Conservation (phyloP, 2,329 filamentous ascomycete genomes). For the Xylaria sp. region DNA sequence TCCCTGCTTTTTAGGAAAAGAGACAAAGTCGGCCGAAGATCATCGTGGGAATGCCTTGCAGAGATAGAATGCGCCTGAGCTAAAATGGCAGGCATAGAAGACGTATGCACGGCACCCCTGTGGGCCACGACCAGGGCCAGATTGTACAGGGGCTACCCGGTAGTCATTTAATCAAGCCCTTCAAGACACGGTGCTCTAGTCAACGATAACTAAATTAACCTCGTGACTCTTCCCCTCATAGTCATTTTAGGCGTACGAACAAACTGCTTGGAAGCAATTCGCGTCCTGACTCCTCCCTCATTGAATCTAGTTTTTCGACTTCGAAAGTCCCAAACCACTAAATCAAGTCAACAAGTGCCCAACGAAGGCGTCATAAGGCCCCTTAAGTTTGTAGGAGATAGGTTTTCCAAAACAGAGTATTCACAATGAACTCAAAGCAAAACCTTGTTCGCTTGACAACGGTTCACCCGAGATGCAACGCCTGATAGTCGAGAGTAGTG, state of each 20-base stretch:
- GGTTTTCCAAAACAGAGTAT: constrained; percentile 1
- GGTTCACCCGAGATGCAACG: constrained; percentile 5
- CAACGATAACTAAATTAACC: constrained; percentile 21
- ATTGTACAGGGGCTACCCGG: constrained; percentile 31
- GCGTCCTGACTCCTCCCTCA: background rate
- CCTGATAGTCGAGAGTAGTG: constrained; percentile 14
- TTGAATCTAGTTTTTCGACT: background rate
- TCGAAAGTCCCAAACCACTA: background rate
- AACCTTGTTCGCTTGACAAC: constrained; percentile 6
- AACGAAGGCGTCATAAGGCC: constrained; percentile 1
- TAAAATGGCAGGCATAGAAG: constrained; percentile 33
- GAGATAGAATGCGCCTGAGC: constrained; percentile 36
- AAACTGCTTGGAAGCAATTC: constrained; percentile 1
- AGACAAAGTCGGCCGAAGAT: constrained; percentile 25
- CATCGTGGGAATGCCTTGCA: constrained; percentile 34
- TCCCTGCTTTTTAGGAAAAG: constrained; percentile 20
- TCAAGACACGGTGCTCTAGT: constrained; percentile 15
- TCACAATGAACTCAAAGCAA: background rate
- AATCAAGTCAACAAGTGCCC: background rate
- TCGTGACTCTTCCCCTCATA: constrained; percentile 16
- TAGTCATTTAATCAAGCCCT: constrained; percentile 34
- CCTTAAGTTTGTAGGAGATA: background rate
- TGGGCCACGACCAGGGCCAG: constrained; percentile 15
- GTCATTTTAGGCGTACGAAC: constrained; percentile 7
- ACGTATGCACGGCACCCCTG: constrained; percentile 26